Conservation (phyloP, 1,284 basidiomycete genomes). For the Porodaedalea pini region DNA sequence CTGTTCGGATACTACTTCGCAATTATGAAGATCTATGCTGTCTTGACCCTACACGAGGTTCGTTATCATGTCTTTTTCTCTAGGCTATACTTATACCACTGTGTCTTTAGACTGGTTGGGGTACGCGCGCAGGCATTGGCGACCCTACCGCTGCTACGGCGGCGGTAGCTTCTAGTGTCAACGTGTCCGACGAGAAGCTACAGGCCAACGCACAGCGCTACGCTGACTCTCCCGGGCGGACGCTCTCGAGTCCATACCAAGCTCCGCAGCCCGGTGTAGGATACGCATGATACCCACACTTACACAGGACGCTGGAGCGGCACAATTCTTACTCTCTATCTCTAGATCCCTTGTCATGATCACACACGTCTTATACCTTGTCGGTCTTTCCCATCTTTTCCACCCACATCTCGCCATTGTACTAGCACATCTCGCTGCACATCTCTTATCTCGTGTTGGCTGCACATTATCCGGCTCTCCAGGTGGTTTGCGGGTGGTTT, state of each 20-base stretch:
- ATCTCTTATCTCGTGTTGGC: neutral
- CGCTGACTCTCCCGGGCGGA: neutral
- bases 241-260: slow-evolving; percentile 1
- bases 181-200: slow-evolving; percentile 30
- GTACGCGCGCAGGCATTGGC: slow-evolving; percentile 86
- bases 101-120: slow-evolving; percentile 73
- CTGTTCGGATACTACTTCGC: slow-evolving; percentile 87
- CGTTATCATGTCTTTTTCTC: slow-evolving; percentile 19
- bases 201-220: slow-evolving; percentile 10
- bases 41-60: slow-evolving; percentile 79
- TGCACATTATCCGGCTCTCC: neutral
- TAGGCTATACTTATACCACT: slow-evolving; percentile 1
- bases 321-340: neutral
- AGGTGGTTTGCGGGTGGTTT: neutral
- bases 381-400: neutral
- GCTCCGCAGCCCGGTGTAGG: neutral
- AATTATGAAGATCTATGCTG: slow-evolving; percentile 83
- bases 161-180: slow-evolving; percentile 37
- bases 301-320: neutral
- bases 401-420: neutral
- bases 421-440: neutral
- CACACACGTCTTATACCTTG: neutral
- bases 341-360: neutral
- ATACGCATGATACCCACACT: neutral
- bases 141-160: slow-evolving; percentile 71